phyloP scores from a whole-genome alignment of 495 filamentous ascomycete genomes.

The Penicillium pulvis region DNA sequence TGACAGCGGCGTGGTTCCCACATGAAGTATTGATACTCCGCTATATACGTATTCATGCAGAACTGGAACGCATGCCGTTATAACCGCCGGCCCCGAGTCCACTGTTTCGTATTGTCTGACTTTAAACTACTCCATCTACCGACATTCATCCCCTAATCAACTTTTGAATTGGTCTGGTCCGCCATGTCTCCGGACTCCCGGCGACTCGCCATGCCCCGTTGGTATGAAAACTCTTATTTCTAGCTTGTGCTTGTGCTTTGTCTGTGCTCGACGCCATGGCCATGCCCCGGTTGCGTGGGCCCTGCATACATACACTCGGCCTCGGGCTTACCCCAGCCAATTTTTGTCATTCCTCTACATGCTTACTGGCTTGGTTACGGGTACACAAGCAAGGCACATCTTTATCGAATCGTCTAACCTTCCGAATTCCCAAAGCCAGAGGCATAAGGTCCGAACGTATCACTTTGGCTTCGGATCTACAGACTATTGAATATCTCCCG shows the following conservation, averaged over 20 bases:
- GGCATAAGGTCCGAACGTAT: not conserved
- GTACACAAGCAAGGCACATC: not conserved
- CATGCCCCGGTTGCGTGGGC: not conserved
- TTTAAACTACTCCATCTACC: not conserved
- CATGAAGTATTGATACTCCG: not conserved
- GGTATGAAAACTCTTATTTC: not conserved
- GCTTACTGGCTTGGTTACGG: not conserved
- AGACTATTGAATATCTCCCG: conserved; percentile 22
- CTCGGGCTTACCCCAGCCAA: not conserved
- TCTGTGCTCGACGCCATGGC: not conserved
- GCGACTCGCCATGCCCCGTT: not conserved
- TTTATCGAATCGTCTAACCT: not conserved
- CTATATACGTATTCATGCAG: not conserved
- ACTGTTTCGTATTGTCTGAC: not conserved
- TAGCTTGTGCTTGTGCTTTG: not conserved
- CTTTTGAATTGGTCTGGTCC: not conserved
- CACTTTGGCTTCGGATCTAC: not conserved
- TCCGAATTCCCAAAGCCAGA: no score
- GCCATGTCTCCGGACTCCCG: not conserved
- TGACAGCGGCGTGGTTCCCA: conserved; percentile 1
- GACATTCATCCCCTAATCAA: not conserved
- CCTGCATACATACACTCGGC: not conserved
- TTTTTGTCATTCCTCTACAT: not conserved
- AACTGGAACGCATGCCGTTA: not conserved
- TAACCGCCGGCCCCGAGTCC: not conserved